These are phyloP conservation scores for Astrothelium subdiscretum DNA, from an alignment of 495 filamentous ascomycete species.

Conservation along the genomic window DNA sequence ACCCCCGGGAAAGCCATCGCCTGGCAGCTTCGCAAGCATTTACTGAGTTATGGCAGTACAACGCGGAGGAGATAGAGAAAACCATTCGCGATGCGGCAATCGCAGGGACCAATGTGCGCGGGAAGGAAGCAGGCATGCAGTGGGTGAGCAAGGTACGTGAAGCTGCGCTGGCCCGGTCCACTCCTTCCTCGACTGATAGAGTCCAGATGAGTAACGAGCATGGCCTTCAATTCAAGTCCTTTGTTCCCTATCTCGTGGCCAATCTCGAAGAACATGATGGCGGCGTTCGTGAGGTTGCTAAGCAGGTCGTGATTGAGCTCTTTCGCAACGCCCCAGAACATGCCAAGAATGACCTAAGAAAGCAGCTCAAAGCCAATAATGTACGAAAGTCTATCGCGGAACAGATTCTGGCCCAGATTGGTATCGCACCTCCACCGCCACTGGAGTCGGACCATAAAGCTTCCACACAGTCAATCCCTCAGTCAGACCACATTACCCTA, in stretches of 20 bases:
- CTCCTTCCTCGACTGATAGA: conserved; percentile 10
- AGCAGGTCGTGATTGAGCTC: conserved; percentile 67
- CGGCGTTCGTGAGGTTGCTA: conserved; percentile 71
- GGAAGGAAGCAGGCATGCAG: conserved; percentile 71
- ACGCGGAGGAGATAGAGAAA: conserved; percentile 61
- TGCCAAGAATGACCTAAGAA: conserved; percentile 81
- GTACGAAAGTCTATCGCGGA: conserved; percentile 75
- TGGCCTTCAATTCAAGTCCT: conserved; percentile 64
- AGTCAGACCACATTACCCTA: conserved; percentile 15
- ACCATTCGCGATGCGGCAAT: conserved; percentile 68
- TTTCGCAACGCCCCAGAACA: conserved; percentile 74
- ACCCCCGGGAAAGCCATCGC: conserved; percentile 73
- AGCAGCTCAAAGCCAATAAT: conserved; percentile 61
- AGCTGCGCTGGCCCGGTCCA: conserved; percentile 4
- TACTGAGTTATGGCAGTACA: conserved; percentile 57
- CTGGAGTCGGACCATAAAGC: conserved; percentile 37
- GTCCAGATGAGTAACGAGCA: conserved; percentile 64
- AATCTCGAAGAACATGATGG: conserved; percentile 83
- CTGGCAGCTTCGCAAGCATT: conserved; percentile 59
- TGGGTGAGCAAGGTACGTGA: conserved; percentile 61
- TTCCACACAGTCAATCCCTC: conserved; percentile 23
- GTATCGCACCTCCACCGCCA: conserved; percentile 27
- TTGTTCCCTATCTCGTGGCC: conserved; percentile 71
- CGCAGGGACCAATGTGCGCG: conserved; percentile 63
- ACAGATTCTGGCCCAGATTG: conserved; percentile 56